Conservation (phyloP, 305 asterid genomes). For the Petunia hybrid region DNA sequence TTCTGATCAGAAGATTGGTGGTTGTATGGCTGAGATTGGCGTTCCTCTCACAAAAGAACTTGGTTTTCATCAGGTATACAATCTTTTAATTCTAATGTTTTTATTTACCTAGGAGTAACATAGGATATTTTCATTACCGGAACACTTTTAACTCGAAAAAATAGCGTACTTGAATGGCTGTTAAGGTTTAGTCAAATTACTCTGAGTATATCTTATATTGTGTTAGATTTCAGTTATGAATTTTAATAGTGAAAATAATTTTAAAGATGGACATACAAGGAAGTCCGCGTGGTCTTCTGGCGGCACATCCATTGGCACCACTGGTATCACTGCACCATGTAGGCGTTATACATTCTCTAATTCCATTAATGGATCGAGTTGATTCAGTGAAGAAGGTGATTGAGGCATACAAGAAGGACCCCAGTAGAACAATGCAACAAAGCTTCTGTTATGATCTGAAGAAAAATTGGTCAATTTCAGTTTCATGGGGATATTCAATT, state of each 20-base stretch:
- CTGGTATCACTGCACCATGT: conserved; percentile 79
- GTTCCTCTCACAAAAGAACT: conserved; percentile 73
- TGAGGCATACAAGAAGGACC: conserved; percentile 61
- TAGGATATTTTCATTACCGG: not conserved
- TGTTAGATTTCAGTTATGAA: not conserved
- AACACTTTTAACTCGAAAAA: not conserved
- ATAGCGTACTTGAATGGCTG: too few relatives aligned
- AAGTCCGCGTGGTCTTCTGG: conserved; percentile 68
- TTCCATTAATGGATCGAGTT: conserved; percentile 49
- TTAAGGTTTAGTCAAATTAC: not conserved
- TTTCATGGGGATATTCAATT: conserved; percentile 81
- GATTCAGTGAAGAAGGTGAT: conserved; percentile 65
- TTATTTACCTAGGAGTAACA: not conserved
- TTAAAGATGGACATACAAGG: conserved; percentile 78
- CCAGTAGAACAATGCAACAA: conserved; percentile 69
- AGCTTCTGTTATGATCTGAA: conserved; percentile 65
- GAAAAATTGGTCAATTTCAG: conserved; percentile 73
- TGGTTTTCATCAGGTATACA: conserved; percentile 89
- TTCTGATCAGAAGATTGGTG: conserved; percentile 77
- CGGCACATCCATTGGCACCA: conserved; percentile 87
- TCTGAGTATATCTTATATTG: not conserved
- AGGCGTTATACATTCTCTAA: conserved; percentile 68
- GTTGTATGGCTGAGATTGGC: conserved; percentile 76
- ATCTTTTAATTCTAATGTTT: not conserved
- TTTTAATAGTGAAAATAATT: not conserved